Evolutionary conservation across 2,329 filamentous ascomycete species (phyloP).

Genomic region (Zymoseptoria passerinii): DNA sequence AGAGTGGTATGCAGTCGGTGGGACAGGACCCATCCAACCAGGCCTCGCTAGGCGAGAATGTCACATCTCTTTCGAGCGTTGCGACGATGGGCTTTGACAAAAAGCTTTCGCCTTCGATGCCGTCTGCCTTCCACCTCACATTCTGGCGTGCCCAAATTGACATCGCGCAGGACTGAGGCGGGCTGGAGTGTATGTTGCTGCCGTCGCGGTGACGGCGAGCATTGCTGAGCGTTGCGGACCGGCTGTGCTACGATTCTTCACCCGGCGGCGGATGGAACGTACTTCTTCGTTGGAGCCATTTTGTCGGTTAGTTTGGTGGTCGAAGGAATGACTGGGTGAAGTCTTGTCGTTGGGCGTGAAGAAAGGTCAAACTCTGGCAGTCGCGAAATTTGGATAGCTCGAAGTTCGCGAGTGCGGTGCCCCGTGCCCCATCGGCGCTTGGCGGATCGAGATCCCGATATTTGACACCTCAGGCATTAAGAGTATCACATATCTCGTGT

Average conservation of each 20-base stretch:
- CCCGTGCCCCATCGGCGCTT: constrained; percentile 1
- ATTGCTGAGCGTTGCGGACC: constrained; percentile 57
- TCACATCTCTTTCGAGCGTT: constrained; percentile 18
- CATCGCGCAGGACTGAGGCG: constrained; percentile 29
- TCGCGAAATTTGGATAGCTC: constrained; percentile 11
- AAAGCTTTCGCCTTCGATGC: constrained; percentile 8
- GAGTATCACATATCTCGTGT: background rate
- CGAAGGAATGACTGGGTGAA: constrained; percentile 27
- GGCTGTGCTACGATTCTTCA: constrained; percentile 62
- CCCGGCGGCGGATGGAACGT: constrained; percentile 39
- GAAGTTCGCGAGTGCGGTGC: constrained; percentile 1
- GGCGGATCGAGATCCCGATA: background rate
- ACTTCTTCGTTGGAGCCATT: constrained; percentile 50
- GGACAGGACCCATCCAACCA: constrained; percentile 37
- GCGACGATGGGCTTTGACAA: constrained; percentile 4
- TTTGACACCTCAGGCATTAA: background rate
- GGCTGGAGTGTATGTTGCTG: constrained; percentile 19
- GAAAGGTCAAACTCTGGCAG: constrained; percentile 6
- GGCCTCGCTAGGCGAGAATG: constrained; percentile 25
- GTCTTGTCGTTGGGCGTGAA: constrained; percentile 11
- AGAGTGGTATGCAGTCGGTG: constrained; percentile 62
- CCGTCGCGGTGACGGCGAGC: constrained; percentile 17
- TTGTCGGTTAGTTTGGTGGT: constrained; percentile 38
- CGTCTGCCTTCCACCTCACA: constrained; percentile 19
- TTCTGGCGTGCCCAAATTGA: constrained; percentile 31